Evolutionary conservation across 495 filamentous ascomycete species (phyloP), one percentile per base, ranked within the genome.

Genomic region (Margaritispora aquatica): DNA sequence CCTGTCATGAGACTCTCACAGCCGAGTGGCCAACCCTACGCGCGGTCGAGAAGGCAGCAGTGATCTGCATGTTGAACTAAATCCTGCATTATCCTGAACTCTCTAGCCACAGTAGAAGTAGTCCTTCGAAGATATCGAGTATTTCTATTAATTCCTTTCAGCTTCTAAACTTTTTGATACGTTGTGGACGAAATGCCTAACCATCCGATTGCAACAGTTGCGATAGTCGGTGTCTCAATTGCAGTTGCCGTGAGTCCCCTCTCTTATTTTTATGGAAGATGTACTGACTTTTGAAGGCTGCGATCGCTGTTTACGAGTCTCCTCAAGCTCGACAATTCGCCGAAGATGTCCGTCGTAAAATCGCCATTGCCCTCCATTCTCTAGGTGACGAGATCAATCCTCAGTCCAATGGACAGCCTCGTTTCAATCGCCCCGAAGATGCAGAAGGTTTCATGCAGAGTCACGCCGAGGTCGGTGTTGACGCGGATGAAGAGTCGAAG

Each of bases 241-340:
- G 80, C 90, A 31, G 84, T 90, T 26, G 89, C 89, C 58, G 89
- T 65, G 53, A 63, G 62, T 58, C 34, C 34, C 26, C 44, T 26
- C 46, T 26, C 19, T 41, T 51, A 21, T 21, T 0, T 17, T 52
- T 27, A 26, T 31, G 22, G n/a, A 38, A 19, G 31, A 31, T 26
- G 24, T 29, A 2, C 55, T 57, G 31, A 34, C 38, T 19, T 58
- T 47, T 19, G 1, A 51, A 67, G 65, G 66, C 89, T 44, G 89
- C 89, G 7, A 84, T 94, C 55, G 90, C 90, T 36, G 78, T 93
- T 56, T 96, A 96, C 72, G 88, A 94, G 68, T 89, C 83, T 21
- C 89, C 88, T 13, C 86, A 93, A 70, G 78, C 94, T 48, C 84
- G 87, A 65, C 81, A 85, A 73, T 87, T 87, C 76, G 79, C 91